These are phyloP conservation scores for Ambrosia trifida DNA, from an alignment of 129 eudicot genomes.

Conservation along the genomic window DNA sequence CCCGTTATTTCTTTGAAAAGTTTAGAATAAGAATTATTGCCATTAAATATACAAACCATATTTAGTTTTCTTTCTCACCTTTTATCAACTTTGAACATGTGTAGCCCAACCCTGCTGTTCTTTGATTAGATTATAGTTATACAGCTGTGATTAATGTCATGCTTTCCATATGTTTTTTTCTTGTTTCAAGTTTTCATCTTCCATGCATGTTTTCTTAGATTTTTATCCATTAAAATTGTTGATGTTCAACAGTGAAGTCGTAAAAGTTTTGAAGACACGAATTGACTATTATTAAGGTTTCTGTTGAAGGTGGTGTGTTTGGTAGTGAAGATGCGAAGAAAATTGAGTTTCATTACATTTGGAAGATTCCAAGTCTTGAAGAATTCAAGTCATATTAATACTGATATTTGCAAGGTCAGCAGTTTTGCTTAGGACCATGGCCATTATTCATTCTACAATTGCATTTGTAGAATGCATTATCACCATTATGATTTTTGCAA, in stretches of 20 bases:
- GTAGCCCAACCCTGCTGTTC: not conserved
- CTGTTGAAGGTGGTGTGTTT: slow-evolving; percentile 75
- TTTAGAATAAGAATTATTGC: not conserved
- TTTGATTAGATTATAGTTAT: not conserved
- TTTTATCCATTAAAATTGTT: slow-evolving; percentile 37
- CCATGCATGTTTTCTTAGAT: not conserved
- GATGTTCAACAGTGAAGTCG: slow-evolving; percentile 72
- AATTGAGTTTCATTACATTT: slow-evolving; percentile 62
- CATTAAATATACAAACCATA: not conserved
- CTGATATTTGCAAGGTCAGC: slow-evolving; percentile 27
- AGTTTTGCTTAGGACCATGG: too few relatives aligned
- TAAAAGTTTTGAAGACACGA: slow-evolving; percentile 39
- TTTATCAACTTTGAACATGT: not conserved
- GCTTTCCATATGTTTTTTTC: not conserved
- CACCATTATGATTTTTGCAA: too few relatives aligned
- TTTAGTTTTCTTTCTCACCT: not conserved
- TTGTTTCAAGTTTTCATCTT: not conserved
- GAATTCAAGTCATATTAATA: slow-evolving; percentile 73
- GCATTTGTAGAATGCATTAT: too few relatives aligned
- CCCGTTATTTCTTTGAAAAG: too few relatives aligned
- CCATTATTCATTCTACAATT: too few relatives aligned
- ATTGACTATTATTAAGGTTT: slow-evolving; percentile 22
- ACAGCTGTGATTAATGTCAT: not conserved
- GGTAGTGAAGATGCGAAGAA: slow-evolving; percentile 75
- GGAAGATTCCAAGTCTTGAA: slow-evolving; percentile 91